These are phyloP conservation scores for Willaertia magna DNA, from an alignment of 208 protist genomes.

Conservation along the genomic window DNA sequence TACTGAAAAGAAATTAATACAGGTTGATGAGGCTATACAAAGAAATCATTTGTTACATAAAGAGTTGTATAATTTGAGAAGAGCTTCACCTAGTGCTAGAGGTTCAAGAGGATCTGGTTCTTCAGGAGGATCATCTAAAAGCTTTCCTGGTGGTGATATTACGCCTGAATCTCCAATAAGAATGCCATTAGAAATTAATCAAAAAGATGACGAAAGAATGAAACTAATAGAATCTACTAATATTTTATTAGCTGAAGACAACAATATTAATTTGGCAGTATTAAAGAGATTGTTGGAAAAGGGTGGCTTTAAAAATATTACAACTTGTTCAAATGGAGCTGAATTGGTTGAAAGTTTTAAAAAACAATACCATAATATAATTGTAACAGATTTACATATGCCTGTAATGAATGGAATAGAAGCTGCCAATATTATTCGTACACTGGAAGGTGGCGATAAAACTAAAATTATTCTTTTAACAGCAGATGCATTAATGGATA, in stretches of 20 bases:
- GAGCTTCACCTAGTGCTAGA: too few species aligned
- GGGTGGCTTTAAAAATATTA: background rate
- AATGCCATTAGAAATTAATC: too few species aligned
- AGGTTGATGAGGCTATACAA: background rate
- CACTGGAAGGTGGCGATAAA: background rate
- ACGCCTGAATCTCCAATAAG: too few species aligned
- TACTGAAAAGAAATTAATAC: background rate
- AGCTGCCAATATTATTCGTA: background rate
- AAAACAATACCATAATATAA: background rate
- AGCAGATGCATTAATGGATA: background rate
- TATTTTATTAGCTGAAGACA: background rate
- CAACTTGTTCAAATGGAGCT: background rate
- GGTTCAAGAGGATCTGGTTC: too few species aligned
- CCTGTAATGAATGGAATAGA: background rate
- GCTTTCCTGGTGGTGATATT: too few species aligned
- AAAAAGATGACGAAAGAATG: too few species aligned
- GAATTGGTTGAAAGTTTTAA: background rate
- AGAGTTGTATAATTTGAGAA: background rate
- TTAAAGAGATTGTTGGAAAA: background rate
- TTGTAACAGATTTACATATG: background rate
- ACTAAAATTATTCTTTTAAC: background rate
- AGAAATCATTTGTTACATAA: background rate
- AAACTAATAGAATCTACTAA: too few species aligned
- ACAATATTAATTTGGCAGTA: background rate
- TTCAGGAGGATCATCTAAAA: too few species aligned